Base-by-base conservation (phyloP, 2,329 filamentous ascomycete species). In the Fusarium sp. region DNA sequence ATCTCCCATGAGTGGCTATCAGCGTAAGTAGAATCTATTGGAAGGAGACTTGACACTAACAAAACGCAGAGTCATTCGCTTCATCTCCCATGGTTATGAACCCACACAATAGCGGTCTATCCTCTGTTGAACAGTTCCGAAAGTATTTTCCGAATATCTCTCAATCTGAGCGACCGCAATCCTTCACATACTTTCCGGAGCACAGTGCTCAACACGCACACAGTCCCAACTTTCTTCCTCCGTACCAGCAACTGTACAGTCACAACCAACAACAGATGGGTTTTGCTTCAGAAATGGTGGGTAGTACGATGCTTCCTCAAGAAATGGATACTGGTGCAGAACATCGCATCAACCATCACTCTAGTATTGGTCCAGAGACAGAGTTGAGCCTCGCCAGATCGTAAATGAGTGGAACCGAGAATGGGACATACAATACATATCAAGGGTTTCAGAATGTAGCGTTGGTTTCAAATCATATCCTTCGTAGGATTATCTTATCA, bases 261-360 rank as follows among this genome's bases (percentile, higher is more conserved):
- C 47, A 26, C 31, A 35, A 22, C 11, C 60, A 54, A 31, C 55
- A 54, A 7, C 73, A 73, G 14, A 72, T 76, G 70, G 22, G 22
- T 42, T 33, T 61, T 8, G 68, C 75, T 31, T 68, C 71, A 33
- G 76, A 78, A 59, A 78, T 78, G 75, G 76, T 76, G 28, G 76
- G 61, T 14, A 68, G 64, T 42, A 57, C 63, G 13, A 54, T 47
- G n/a, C 41, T 47, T n/a, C 65, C 58, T 13, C 73, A 72, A 38
- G 76, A 78, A 54, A 67, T 78, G 65, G 57, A 68, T 10, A 71
- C 76, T 5, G 73, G 65, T 7, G 33, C 70, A 16, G 75, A 77
- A 42, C 48, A 75, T 13, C 24, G 57, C 14, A 50, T 65, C 6
- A 31, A 51, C 15, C 53, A 28, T 6, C n/a, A 54, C 13, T 53